Evolutionary conservation across 1,139 yeast species (phyloP).

Genomic region (Sugiyamaella pinicola): DNA sequence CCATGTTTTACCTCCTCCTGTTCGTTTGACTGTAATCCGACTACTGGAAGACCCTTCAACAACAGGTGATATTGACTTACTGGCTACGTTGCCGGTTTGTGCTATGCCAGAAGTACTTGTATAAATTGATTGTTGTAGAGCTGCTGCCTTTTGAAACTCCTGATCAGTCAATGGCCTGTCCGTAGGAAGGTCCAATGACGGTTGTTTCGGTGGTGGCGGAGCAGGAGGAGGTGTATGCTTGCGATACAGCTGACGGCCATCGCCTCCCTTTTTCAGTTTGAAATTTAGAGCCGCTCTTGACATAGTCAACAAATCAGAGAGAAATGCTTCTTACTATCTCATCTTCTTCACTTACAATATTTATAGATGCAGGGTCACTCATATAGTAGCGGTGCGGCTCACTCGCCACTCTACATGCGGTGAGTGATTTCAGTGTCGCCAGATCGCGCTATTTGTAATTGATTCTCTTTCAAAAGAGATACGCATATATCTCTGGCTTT

Average conservation of each 20-base stretch:
- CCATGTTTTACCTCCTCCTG: constrained; percentile 54
- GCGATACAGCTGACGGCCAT: not conserved
- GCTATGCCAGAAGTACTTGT: constrained; percentile 18
- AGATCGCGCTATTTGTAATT: too few species aligned
- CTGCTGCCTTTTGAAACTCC: constrained; percentile 36
- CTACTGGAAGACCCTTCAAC: not conserved
- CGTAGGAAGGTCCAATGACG: constrained; percentile 4
- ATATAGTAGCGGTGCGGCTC: not conserved
- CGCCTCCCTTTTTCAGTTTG: constrained; percentile 3
- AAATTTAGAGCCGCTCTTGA: constrained; percentile 14
- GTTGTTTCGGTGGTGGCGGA: constrained; percentile 2
- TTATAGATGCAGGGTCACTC: not conserved
- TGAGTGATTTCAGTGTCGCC: too few species aligned
- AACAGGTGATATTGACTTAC: not conserved
- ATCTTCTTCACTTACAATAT: too few species aligned
- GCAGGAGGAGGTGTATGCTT: constrained; percentile 8
- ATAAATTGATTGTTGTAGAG: constrained; percentile 38
- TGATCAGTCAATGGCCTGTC: constrained; percentile 28
- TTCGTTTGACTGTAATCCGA: constrained; percentile 46
- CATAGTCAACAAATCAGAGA: constrained; percentile 3
- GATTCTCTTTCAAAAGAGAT: not conserved
- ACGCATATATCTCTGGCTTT: not conserved
- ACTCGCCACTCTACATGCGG: not conserved
- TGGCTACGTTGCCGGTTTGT: not conserved
- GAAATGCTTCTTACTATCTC: too few species aligned